Evolutionary conservation across 768 basidiomycete species (phyloP).

Genomic region (Ramaria sp.): DNA sequence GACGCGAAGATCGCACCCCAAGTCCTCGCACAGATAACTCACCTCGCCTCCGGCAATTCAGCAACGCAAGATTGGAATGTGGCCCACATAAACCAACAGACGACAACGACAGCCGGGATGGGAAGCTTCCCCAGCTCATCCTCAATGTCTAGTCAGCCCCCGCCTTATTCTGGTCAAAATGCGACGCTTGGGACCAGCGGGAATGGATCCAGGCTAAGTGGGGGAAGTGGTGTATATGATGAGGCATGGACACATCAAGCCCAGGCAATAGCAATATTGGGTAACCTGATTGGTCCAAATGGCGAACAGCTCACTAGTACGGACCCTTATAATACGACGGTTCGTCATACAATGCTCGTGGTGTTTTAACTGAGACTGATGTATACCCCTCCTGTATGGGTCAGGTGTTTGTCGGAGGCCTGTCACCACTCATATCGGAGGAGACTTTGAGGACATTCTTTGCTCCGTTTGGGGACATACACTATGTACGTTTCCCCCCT

Average conservation of each 20-base stretch:
- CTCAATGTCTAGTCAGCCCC: neutral
- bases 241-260: slow-evolving; percentile 81
- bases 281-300: slow-evolving; percentile 76
- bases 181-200: neutral
- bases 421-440: slow-evolving; percentile 82
- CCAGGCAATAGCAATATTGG: slow-evolving; percentile 72
- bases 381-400: neutral
- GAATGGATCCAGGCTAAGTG: neutral
- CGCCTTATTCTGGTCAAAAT: neutral
- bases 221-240: slow-evolving; percentile 28
- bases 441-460: slow-evolving; percentile 88
- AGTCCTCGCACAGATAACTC: slow-evolving; percentile 1
- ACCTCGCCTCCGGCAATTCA: neutral
- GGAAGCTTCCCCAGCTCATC: neutral
- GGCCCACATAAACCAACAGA: neutral
- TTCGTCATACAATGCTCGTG: slow-evolving; percentile 17
- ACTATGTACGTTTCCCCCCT: slow-evolving; percentile 50
- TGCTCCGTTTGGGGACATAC: slow-evolving; percentile 85
- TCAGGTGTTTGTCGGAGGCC: slow-evolving; percentile 68
- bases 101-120: neutral
- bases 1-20: neutral
- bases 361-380: neutral
- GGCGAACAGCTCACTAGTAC: slow-evolving; percentile 80
- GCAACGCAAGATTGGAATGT: neutral
- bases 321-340: slow-evolving; percentile 94